Evolutionary conservation across 2,329 filamentous ascomycete genomes (phyloP), one percentile per base, ranked within the genome.

Genomic region (Microdochium bolleyi): DNA sequence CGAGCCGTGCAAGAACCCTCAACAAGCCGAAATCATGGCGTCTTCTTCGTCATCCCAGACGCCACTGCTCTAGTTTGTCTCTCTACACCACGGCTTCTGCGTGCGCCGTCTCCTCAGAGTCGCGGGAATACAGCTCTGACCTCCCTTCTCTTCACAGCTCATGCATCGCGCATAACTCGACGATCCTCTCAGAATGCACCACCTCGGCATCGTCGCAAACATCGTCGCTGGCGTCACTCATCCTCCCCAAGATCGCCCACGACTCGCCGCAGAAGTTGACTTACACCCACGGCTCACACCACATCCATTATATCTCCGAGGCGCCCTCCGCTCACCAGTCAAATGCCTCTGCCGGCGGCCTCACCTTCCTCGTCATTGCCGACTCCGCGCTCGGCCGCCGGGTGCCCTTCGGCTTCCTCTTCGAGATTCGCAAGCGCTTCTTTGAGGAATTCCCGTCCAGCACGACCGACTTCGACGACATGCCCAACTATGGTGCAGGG

Each of bases 281-380:
- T 52, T 96, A 95, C 75, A 95, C 90, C 41, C 91, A 96, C 71
- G 88, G 91, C 72, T 78, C 85, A 55, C 85, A 95, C 70, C 90
- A 94, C 77, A 94, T 97, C 70, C 92, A 99, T 79, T 96, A 95
- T 77, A 88, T 97, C 66, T 83, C 92, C 64, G 88, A 94, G 66
- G 84, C 90, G 0, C 85, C 90, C 10, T 85, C 84, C 2, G 81
- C 81, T 61, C 81, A 85, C 64, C 74, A 74, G 53, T 64, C 60
- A 62, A 75, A 71, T 62, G 76, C 77, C 50, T 82, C 84, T 8
- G 84, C 88, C 50, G 89, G 89, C 51, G 89, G 91, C 1, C 81
- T 99, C 38, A 96, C 91, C 49, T 99, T 94, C 72, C 82, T 99
- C 49, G 90, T 96, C 55, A 84, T 99, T 56, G 88, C 92, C 49